phyloP scores from a whole-genome alignment of 768 basidiomycete genomes.

The Polyporus arcularius region DNA sequence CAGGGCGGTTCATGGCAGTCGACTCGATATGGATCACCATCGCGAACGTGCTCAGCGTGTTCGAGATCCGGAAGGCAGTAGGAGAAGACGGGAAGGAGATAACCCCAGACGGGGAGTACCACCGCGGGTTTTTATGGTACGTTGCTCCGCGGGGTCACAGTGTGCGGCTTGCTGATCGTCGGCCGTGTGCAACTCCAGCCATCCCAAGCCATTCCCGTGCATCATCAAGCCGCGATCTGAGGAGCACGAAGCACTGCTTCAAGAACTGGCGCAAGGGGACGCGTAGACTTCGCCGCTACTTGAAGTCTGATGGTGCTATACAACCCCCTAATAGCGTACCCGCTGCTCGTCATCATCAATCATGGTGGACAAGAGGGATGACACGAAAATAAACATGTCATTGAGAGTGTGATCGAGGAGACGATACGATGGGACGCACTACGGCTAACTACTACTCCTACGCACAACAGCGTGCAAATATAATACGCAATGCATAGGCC shows the following conservation, averaged over 20 bases:
- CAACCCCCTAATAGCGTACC: no score
- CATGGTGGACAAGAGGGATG: no score
- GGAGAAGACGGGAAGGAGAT: slow-evolving; percentile 26
- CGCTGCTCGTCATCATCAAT: neutral
- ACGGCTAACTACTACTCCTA: slow-evolving; percentile 19
- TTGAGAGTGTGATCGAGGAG: no score
- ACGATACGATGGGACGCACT: neutral
- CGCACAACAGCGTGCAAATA: slow-evolving; percentile 27
- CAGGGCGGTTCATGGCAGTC: slow-evolving; percentile 26
- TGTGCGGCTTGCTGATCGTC: neutral
- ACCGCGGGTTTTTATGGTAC: slow-evolving; percentile 34
- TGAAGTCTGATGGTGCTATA: no score
- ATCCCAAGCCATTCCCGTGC: slow-evolving; percentile 28
- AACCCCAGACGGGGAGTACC: slow-evolving; percentile 38
- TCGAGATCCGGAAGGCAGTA: slow-evolving; percentile 22
- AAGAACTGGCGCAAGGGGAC: slow-evolving; percentile 5
- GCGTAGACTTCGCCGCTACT: neutral
- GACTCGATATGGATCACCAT: slow-evolving; percentile 28
- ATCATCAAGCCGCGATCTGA: slow-evolving; percentile 26
- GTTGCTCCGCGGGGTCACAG: neutral
- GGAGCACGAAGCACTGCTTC: slow-evolving; percentile 14
- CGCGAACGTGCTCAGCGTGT: slow-evolving; percentile 24
- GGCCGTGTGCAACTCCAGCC: slow-evolving; percentile 10
- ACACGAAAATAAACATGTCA: neutral
- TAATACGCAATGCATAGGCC: slow-evolving; percentile 30